Conservation (phyloP, 805 yeast species). For the Schizosaccharomyces japonicus region DNA sequence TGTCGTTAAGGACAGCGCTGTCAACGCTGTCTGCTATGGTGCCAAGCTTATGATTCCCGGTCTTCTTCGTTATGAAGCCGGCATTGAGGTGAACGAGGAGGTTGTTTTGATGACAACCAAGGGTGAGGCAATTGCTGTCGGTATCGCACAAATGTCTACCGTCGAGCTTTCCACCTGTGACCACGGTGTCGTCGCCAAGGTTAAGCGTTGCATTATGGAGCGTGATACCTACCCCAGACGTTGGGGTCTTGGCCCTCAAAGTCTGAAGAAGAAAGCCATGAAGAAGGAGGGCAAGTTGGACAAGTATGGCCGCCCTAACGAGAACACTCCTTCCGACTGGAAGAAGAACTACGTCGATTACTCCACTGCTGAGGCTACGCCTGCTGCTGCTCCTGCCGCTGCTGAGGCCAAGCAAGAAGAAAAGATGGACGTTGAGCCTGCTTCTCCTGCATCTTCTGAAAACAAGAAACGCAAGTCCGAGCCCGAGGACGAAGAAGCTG, state of each 20-base stretch:
- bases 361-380: constrained; percentile 16
- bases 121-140: constrained; percentile 98
- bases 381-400: constrained; percentile 17
- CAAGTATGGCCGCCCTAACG: constrained; percentile 81
- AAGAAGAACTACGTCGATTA: constrained; percentile 50
- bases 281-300: constrained; percentile 93
- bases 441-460: constrained; percentile 8
- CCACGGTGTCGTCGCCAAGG: constrained; percentile 95
- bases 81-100: constrained; percentile 90
- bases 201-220: constrained; percentile 98
- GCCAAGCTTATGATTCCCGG: constrained; percentile 99
- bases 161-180: constrained; percentile 91
- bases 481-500: constrained; percentile 10
- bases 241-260: constrained; percentile 98
- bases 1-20: constrained; percentile 86
- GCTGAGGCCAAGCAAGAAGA: constrained; percentile 16
- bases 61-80: constrained; percentile 87
- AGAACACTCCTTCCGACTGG: constrained; percentile 85
- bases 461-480: constrained; percentile 13
- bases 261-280: constrained; percentile 93
- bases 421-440: constrained; percentile 10
- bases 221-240: constrained; percentile 97
- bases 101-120: constrained; percentile 94
- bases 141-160: constrained; percentile 95
- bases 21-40: constrained; percentile 94